These are phyloP conservation scores for Trypanosomatidae sp. DNA, from an alignment of 208 protist species.

Conservation along the genomic window DNA sequence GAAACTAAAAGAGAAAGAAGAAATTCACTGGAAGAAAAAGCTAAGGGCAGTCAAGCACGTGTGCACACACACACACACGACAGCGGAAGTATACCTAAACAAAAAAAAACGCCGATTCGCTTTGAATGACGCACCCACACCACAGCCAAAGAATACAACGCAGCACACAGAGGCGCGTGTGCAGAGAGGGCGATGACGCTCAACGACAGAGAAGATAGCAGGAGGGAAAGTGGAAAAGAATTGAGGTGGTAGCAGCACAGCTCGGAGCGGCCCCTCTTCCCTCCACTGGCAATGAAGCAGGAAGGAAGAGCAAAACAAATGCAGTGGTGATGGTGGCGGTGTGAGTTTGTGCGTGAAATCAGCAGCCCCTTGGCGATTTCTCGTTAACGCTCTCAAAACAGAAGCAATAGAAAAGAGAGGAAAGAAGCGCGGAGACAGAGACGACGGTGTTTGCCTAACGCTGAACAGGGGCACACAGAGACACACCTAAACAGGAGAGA, in stretches of 20 bases:
- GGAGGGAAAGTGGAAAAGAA: neutral
- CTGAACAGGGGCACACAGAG: neutral
- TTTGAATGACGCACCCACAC: neutral
- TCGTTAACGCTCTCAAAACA: neutral
- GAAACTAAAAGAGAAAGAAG: constrained; percentile 3
- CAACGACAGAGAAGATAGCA: neutral
- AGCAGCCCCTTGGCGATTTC: neutral
- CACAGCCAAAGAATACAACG: neutral
- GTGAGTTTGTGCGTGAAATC: neutral
- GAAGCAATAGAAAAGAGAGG: neutral
- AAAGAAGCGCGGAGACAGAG: neutral
- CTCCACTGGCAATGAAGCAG: neutral
- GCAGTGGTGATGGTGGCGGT: neutral
- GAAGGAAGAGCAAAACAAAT: neutral
- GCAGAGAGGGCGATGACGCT: neutral
- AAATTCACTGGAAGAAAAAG: neutral
- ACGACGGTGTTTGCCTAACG: neutral
- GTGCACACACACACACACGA: constrained; percentile 3
- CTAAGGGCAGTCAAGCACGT: neutral
- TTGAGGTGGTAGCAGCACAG: neutral
- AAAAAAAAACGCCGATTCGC: neutral
- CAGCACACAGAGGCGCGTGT: neutral
- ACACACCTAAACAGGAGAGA: neutral
- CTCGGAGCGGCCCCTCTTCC: neutral
- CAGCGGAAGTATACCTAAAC: neutral